Percentiles rank a stretch among this genome's conserved stretches.
These are phyloP conservation scores for Rubus parviflorus DNA, from an alignment of 306 rosid genomes.

Conservation along the genomic window DNA sequence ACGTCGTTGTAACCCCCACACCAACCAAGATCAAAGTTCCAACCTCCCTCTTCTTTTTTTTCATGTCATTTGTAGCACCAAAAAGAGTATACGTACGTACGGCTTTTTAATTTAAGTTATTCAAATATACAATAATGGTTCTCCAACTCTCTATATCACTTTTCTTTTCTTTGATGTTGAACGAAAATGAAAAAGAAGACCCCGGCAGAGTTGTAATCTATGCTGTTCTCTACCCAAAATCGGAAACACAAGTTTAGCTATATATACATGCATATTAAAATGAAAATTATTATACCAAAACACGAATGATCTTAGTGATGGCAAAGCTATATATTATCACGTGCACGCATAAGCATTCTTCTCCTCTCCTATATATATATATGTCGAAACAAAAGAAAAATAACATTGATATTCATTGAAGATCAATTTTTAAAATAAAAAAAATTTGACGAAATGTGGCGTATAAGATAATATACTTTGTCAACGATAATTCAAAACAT, in stretches of 20 bases:
- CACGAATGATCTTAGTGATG: neutral
- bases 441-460: neutral
- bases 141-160: neutral
- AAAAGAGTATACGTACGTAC: neutral
- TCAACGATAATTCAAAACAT: neutral
- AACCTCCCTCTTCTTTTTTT: neutral
- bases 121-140: neutral
- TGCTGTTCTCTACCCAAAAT: neutral
- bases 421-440: no score
- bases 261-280: neutral
- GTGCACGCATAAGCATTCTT: neutral
- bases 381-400: no score
- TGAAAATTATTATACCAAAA: neutral
- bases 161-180: neutral
- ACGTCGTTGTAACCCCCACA: constrained; percentile 7
- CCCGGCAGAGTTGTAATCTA: no score
- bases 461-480: no score
- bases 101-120: neutral
- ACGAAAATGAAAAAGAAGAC: neutral
- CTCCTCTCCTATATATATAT: neutral
- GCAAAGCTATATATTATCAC: neutral
- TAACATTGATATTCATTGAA: no score
- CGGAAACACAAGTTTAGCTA: neutral
- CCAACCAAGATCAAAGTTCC: neutral
- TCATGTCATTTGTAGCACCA: neutral